Conservation (phyloP, 2,329 filamentous ascomycete genomes). For the Thielaviopsis populi region DNA sequence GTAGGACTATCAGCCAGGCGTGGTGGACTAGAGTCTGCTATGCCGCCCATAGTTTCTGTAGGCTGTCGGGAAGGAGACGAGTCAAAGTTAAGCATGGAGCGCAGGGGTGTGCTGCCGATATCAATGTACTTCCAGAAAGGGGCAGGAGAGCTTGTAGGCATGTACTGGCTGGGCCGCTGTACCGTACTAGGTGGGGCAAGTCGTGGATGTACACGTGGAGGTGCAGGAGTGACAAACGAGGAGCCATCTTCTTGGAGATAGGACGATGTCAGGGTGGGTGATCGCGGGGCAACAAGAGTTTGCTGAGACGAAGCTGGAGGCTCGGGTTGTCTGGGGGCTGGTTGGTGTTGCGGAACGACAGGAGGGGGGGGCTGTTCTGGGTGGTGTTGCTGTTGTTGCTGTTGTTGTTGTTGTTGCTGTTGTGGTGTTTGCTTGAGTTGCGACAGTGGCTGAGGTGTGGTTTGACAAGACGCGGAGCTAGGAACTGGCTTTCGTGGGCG, state of each 20-base stretch:
- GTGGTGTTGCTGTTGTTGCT: not conserved
- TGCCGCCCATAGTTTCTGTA: not conserved
- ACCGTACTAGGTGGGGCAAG: conserved; percentile 68
- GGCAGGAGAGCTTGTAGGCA: conserved; percentile 71
- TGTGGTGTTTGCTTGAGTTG: conserved; percentile 20
- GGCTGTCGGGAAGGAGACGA: conserved; percentile 42
- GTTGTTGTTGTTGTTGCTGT: not conserved
- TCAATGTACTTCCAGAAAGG: conserved; percentile 83
- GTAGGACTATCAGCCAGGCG: conserved; percentile 10
- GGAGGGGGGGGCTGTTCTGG: not conserved
- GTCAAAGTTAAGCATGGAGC: conserved; percentile 35
- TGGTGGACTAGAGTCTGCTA: conserved; percentile 7
- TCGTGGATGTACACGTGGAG: conserved; percentile 56
- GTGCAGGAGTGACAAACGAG: conserved; percentile 57
- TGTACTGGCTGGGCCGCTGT: conserved; percentile 68
- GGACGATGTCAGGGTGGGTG: conserved; percentile 46
- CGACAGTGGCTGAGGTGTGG: conserved; percentile 32
- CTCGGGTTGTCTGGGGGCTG: not conserved
- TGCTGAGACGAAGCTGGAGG: conserved; percentile 11
- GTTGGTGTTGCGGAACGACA: not conserved
- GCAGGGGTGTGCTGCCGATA: conserved; percentile 56
- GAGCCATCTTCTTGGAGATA: conserved; percentile 45
- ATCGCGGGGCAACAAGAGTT: conserved; percentile 27
- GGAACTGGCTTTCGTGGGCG: conserved; percentile 21
- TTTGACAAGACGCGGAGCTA: conserved; percentile 22